These are phyloP conservation scores for Talaromyces sp. DNA, from an alignment of 2,329 filamentous ascomycete genomes.

Conservation along the genomic window DNA sequence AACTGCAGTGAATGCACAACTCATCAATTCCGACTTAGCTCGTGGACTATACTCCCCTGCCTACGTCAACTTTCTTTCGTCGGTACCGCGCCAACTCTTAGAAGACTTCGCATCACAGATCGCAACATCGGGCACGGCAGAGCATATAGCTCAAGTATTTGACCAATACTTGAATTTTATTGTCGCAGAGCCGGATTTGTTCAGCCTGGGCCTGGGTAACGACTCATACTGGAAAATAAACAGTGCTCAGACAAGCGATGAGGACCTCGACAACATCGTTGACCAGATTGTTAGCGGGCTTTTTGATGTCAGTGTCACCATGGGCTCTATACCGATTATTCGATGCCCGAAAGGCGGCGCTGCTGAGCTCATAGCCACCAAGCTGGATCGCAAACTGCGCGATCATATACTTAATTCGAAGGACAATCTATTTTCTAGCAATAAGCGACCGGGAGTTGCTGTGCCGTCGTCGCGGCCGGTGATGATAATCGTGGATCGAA, in stretches of 20 bases:
- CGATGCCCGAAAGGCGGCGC: slow-evolving; percentile 88
- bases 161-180: slow-evolving; percentile 98
- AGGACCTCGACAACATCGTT: slow-evolving; percentile 79
- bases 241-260: slow-evolving; percentile 84
- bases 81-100: slow-evolving; percentile 80
- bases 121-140: slow-evolving; percentile 75
- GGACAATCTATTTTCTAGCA: slow-evolving; percentile 84
- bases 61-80: slow-evolving; percentile 95
- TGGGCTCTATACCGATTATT: slow-evolving; percentile 95
- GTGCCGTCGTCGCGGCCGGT: slow-evolving; percentile 77
- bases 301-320: slow-evolving; percentile 98
- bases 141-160: slow-evolving; percentile 86
- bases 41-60: slow-evolving; percentile 87
- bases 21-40: slow-evolving; percentile 79
- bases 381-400: slow-evolving; percentile 89
- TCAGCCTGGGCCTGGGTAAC: slow-evolving; percentile 88
- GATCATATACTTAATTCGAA: slow-evolving; percentile 98
- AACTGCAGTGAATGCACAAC: slow-evolving; percentile 71
- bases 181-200: slow-evolving; percentile 90
- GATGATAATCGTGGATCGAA: slow-evolving; percentile 88
- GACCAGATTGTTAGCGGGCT: slow-evolving; percentile 91
- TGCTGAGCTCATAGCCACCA: slow-evolving; percentile 89
- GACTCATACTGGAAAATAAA: slow-evolving; percentile 96
- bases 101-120: slow-evolving; percentile 94
- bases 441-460: slow-evolving; percentile 57